These are phyloP conservation scores for Rhypophila decipiens DNA, from an alignment of 495 filamentous ascomycete genomes.

Conservation along the genomic window DNA sequence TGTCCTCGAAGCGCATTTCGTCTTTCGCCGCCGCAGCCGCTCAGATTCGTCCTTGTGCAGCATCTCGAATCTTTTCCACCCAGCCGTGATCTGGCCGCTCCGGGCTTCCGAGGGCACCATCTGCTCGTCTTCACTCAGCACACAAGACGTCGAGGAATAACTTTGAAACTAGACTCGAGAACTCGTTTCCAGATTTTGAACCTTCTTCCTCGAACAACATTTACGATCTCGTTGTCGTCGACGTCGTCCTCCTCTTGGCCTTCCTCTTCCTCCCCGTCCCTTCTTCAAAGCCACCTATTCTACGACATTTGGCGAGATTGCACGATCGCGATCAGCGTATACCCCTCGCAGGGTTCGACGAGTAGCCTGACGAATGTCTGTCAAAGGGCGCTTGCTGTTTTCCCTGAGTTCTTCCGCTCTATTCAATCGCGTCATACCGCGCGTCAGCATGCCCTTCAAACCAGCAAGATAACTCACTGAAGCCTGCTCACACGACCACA, in stretches of 20 bases:
- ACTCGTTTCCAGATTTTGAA: too few relatives aligned
- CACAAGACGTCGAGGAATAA: too few relatives aligned
- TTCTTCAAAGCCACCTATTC: not conserved
- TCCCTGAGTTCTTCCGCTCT: constrained; percentile 12
- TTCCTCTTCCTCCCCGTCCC: constrained; percentile 5
- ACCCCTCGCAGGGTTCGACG: constrained; percentile 10
- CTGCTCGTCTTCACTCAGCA: not conserved
- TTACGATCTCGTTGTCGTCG: too few relatives aligned
- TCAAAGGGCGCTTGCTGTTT: constrained; percentile 11
- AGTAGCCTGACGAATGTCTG: constrained; percentile 28
- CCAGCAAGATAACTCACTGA: constrained; percentile 41
- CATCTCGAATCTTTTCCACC: constrained; percentile 7
- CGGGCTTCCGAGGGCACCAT: not conserved
- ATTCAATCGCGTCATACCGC: constrained; percentile 30
- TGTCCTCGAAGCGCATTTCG: constrained; percentile 29
- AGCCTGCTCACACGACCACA: constrained; percentile 28
- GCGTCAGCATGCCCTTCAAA: constrained; percentile 55
- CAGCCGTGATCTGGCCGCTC: not conserved
- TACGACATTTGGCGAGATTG: not conserved
- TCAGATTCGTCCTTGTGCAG: constrained; percentile 18
- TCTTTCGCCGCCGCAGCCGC: too few relatives aligned
- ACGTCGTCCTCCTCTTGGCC: not conserved
- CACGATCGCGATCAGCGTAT: constrained; percentile 8
- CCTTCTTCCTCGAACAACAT: too few relatives aligned
- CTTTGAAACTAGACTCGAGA: too few relatives aligned